These are phyloP conservation scores for Alternaria tenuissima DNA, from an alignment of 2,329 filamentous ascomycete species.

Conservation along the genomic window DNA sequence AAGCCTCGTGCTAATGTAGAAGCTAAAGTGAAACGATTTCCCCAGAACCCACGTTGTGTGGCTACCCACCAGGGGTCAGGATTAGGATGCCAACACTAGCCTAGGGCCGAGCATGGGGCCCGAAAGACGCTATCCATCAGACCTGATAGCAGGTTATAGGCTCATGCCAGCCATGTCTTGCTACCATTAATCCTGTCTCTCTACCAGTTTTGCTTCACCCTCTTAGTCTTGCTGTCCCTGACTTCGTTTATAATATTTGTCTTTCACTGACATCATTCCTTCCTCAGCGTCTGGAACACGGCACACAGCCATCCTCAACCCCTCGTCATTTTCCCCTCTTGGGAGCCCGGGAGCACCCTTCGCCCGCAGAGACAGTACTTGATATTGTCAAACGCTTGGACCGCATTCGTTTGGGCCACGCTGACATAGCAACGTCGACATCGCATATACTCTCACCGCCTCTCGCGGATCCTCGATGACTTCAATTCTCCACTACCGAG, in stretches of 20 bases:
- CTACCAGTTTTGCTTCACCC: constrained; percentile 22
- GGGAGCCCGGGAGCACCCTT: constrained; percentile 32
- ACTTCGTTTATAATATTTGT: constrained; percentile 25
- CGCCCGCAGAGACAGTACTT: constrained; percentile 30
- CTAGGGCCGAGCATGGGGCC: constrained; percentile 32
- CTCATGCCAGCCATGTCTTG: constrained; percentile 44
- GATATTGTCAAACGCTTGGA: constrained; percentile 39
- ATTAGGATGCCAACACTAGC: constrained; percentile 40
- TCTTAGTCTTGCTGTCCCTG: constrained; percentile 22
- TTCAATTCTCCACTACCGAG: constrained; percentile 52
- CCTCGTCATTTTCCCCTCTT: constrained; percentile 33
- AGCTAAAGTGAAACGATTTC: constrained; percentile 50
- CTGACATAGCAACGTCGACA: constrained; percentile 46
- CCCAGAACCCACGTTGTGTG: constrained; percentile 50
- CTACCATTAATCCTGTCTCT: constrained; percentile 31
- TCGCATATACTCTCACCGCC: constrained; percentile 44
- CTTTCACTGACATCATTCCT: constrained; percentile 23
- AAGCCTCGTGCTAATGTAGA: constrained; percentile 29
- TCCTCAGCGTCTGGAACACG: constrained; percentile 26
- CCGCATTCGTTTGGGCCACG: constrained; percentile 32
- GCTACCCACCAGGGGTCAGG: constrained; percentile 41
- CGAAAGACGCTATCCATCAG: constrained; percentile 39
- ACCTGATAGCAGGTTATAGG: constrained; percentile 49
- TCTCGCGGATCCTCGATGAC: constrained; percentile 51
- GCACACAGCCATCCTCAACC: constrained; percentile 34